Conservation (phyloP, 768 basidiomycete species). For the Mycena venus region DNA sequence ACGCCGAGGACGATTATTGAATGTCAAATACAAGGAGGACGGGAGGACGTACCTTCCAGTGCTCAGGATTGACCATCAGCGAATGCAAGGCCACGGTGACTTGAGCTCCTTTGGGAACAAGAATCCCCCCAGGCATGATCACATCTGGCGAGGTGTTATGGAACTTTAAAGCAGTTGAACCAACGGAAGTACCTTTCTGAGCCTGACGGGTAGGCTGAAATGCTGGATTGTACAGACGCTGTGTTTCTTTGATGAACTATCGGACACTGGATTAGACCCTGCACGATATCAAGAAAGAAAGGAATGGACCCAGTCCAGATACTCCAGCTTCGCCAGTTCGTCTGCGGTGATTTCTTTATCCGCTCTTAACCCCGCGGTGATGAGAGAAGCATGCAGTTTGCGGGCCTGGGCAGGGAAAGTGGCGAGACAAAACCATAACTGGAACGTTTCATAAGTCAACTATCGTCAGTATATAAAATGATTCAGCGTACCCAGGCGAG, state of each 20-base stretch:
- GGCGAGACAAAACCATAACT: constrained; percentile 31
- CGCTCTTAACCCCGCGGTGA: constrained; percentile 14
- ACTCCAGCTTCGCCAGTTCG: constrained; percentile 25
- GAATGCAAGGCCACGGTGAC: constrained; percentile 29
- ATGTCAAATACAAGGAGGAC: no score
- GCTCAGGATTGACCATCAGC: constrained; percentile 29
- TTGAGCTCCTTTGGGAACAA: constrained; percentile 26
- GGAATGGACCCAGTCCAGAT: constrained; percentile 31
- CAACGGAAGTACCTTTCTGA: constrained; percentile 18
- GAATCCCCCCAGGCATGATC: constrained; percentile 25
- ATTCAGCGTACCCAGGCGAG: constrained; percentile 14
- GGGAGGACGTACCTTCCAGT: constrained; percentile 30
- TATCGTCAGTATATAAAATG: background rate
- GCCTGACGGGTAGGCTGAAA: constrained; percentile 32
- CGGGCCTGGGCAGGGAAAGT: constrained; percentile 25
- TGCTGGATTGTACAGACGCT: constrained; percentile 28
- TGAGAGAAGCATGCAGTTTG: constrained; percentile 24
- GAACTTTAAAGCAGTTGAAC: no score
- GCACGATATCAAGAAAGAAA: no score
- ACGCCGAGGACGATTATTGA: no score
- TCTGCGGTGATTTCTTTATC: constrained; percentile 30
- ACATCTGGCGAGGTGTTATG: constrained; percentile 3
- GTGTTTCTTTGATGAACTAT: constrained; percentile 24
- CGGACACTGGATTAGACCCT: no score
- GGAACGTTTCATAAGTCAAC: background rate